These are phyloP conservation scores for Penicillium nucicola DNA, from an alignment of 495 filamentous ascomycete genomes.

Conservation along the genomic window DNA sequence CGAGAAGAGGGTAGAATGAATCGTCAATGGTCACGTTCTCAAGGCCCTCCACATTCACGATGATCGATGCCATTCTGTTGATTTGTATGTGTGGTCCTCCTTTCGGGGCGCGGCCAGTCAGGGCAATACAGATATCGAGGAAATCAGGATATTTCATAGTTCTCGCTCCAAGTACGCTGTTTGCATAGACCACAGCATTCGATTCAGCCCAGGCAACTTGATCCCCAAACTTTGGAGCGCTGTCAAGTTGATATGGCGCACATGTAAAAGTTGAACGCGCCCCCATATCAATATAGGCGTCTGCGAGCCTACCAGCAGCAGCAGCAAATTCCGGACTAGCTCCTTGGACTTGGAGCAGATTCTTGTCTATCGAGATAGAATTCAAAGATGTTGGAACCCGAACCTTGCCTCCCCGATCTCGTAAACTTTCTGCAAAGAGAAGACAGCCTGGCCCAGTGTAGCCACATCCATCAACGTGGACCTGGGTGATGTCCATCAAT, in stretches of 20 bases:
- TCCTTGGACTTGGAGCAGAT: conserved; percentile 21
- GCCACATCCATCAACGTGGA: conserved; percentile 32
- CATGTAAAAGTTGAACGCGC: conserved; percentile 32
- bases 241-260: conserved; percentile 27
- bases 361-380: conserved; percentile 32
- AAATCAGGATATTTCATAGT: conserved; percentile 25
- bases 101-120: conserved; percentile 26
- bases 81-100: conserved; percentile 16
- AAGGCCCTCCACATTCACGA: no score
- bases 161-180: conserved; percentile 20
- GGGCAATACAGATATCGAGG: conserved; percentile 25
- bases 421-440: conserved; percentile 19
- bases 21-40: conserved; percentile 10
- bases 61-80: background rate
- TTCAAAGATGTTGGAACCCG: conserved; percentile 28
- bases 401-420: conserved; percentile 17
- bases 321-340: conserved; percentile 14
- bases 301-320: conserved; percentile 18
- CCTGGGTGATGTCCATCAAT: conserved; percentile 22
- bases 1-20: conserved; percentile 25
- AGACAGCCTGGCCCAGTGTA: conserved; percentile 31
- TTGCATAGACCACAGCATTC: conserved; percentile 23
- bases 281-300: conserved; percentile 26
- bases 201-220: background rate
- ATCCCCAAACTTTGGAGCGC: background rate